Base-by-base conservation (phyloP, 2,329 filamentous ascomycete genomes). In the Verticillium dahliae region DNA sequence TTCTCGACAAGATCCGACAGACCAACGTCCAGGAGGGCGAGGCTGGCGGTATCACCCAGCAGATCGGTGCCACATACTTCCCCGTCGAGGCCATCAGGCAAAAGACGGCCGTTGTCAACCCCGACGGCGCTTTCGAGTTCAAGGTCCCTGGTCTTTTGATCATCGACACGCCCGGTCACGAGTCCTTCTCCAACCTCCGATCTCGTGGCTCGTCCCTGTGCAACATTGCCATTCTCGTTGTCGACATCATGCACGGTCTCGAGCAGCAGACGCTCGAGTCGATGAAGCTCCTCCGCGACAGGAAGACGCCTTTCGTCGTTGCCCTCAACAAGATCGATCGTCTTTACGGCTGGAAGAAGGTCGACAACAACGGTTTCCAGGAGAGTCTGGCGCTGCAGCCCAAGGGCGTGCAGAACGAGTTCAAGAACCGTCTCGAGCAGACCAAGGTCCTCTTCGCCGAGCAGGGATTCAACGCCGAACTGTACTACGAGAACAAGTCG, bases 241-340 rank as follows among this genome's bases (percentile, higher is more conserved):
- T 99, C 69, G 95, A 99, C 81, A 99, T 99, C 72, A 98, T 99
- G 95, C 95, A 99, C 85, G 96, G 96, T 73, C 85, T 99, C 56
- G 95, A 99, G 78, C 94, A 90, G 18, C 95, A 99, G 78, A 99
- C 95, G 15, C 83, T 98, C 37, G 96, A 99, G 78, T 99, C 95
- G 1, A 98, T 99, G 92, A 90, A 88, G 68, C 81, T 99, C 66
- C 86, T 99, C 59, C 87, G 94, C 72, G 94, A 97, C 70, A 86
- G 92, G 70, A 96, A 95, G 79, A 99, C 95, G 27, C 95, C 95
- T 5, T 99, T 99, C 80, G 96, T 99, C 68, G 96, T 99, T 50
- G 96, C 96, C 1, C 83, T 99, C 72, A 99, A 99, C 89, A 99
- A 99, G 83, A 98, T 99, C 68, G 95, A 99, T 86, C 92, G 95